Evolutionary conservation across 352 stramenopile species (phyloP).

Genomic region (Phytophthora cajani): DNA sequence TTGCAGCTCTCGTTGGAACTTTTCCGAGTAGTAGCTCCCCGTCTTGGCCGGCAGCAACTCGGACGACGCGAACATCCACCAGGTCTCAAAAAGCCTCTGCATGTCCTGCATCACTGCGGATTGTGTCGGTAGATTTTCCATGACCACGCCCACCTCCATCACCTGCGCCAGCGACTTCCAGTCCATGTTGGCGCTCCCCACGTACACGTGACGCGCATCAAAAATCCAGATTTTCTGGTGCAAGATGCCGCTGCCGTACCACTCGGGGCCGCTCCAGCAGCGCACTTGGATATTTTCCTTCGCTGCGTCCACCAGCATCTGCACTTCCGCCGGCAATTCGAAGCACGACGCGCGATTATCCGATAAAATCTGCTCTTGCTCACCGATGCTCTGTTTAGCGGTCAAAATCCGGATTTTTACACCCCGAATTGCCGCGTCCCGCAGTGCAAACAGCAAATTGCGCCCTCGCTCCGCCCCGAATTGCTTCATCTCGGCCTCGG

Average conservation of each 20-base stretch:
- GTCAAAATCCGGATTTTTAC: slow-evolving; percentile 69
- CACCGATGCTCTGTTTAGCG: slow-evolving; percentile 21
- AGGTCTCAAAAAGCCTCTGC: slow-evolving; percentile 72
- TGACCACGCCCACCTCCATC: slow-evolving; percentile 82
- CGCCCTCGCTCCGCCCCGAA: slow-evolving; percentile 68
- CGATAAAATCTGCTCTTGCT: neutral
- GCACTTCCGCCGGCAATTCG: slow-evolving; percentile 60
- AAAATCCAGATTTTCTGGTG: slow-evolving; percentile 89
- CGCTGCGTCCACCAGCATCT: slow-evolving; percentile 45
- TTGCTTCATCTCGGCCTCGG: slow-evolving; percentile 54
- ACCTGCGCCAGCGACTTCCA: slow-evolving; percentile 87
- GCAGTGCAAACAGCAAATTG: slow-evolving; percentile 60
- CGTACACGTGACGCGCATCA: slow-evolving; percentile 67
- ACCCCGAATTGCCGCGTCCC: slow-evolving; percentile 53
- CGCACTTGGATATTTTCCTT: slow-evolving; percentile 50
- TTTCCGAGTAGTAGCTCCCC: slow-evolving; percentile 58
- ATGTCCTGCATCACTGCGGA: slow-evolving; percentile 59
- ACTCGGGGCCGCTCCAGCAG: slow-evolving; percentile 69
- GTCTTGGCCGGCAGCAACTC: slow-evolving; percentile 39
- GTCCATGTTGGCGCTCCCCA: slow-evolving; percentile 88
- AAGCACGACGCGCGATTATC: neutral
- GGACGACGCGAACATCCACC: slow-evolving; percentile 67
- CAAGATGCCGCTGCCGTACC: slow-evolving; percentile 82
- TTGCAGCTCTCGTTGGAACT: slow-evolving; percentile 60
- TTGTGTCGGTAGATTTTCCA: slow-evolving; percentile 49